These are phyloP conservation scores for Penicillium ochrochloron DNA, from an alignment of 495 filamentous ascomycete genomes.

Conservation along the genomic window DNA sequence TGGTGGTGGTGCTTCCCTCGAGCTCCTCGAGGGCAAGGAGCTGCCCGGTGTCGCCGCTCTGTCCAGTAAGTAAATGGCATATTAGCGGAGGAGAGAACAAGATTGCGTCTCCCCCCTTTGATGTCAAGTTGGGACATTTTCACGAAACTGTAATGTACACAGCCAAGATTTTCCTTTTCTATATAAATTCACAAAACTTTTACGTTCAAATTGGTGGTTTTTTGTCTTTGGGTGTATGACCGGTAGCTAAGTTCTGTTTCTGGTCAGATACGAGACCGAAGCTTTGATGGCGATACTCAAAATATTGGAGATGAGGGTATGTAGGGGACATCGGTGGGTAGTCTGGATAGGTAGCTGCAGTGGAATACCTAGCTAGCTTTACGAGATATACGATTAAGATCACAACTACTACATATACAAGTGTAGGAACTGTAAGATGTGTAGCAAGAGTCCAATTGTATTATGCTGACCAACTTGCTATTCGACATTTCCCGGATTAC, in stretches of 20 bases:
- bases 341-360: not conserved
- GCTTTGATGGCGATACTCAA: conserved; percentile 19
- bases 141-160: conserved; percentile 41
- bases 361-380: not conserved
- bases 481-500: not conserved
- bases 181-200: conserved; percentile 21
- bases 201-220: not conserved
- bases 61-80: conserved; percentile 75
- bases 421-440: not conserved
- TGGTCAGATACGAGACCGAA: conserved; percentile 38
- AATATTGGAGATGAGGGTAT: not conserved
- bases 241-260: conserved; percentile 19
- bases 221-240: not conserved
- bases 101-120: not conserved
- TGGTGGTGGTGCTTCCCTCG: conserved; percentile 92
- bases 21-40: conserved; percentile 96
- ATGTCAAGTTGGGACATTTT: conserved; percentile 20
- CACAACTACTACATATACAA: not conserved
- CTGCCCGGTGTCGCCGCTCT: conserved; percentile 92
- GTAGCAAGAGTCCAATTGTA: not conserved
- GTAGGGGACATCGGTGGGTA: not conserved
- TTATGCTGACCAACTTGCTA: conserved; percentile 4
- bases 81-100: not conserved
- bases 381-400: not conserved
- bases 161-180: conserved; percentile 25